Base-by-base conservation (phyloP, 129 eudicot species). In the Arctium lappa region DNA sequence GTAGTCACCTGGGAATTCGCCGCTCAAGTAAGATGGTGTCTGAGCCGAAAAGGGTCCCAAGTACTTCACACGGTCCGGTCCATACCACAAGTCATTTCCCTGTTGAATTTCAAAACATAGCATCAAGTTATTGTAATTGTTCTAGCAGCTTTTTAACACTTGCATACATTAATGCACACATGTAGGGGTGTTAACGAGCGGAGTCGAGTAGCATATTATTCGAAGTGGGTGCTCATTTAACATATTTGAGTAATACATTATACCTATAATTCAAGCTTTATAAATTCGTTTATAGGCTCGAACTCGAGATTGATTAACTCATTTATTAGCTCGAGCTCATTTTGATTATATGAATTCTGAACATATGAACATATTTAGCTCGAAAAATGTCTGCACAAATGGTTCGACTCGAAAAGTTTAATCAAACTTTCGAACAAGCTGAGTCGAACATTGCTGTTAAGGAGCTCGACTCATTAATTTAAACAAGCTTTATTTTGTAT, bases 41-140 rank as follows among this genome's bases (percentile, higher is more conserved):
- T 85, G 88, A 46, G 88, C 88, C 40, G 85, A 85, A 77, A 85
- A 85, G 6, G 88, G 85, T 71, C 88, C 88, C 79, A 85, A 81
- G 85, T 85, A 85, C 88, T 85, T 85, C 79, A 85, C 88, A 16
- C 88, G 85, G 75, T 85, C 88, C 31, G 85, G 88, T 70, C 88
- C 88, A 44, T 85, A 85, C 82, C 88, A 85, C 88, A 85, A 85
- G 76, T 75, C 81, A 53, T 80, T 85, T 75, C 88, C 81, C 88
- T 85, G 70, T 36, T 85, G 1, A 72, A 44, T 82, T 82, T 11
- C 56, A 82, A 32, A 82, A 42, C 32, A 66, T 60, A n/a, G 68
- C 68, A 60, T 60, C 68, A 53, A 8, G 15, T 50, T 48, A 11
- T 11, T 48, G n/a, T 0, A 48, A 3, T 46, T 46, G 56, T 46